Evolutionary conservation across 805 yeast species (phyloP).

Genomic region (Starmerella bacillaris): DNA sequence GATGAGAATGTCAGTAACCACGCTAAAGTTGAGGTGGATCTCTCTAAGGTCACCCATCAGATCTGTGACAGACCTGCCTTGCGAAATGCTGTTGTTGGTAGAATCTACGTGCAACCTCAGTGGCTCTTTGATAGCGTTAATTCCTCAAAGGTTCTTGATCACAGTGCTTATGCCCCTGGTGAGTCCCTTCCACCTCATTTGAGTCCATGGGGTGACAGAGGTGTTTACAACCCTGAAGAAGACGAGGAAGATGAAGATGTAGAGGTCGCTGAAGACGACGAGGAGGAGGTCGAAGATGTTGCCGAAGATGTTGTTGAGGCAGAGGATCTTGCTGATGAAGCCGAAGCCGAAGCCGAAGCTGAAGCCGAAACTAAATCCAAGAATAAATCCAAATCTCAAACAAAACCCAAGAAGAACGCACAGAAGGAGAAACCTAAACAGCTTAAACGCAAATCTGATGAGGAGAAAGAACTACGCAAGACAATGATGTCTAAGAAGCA

Average conservation of each 20-base stretch:
- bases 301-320: slow-evolving; percentile 34
- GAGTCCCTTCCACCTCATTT: slow-evolving; percentile 90
- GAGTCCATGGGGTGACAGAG: slow-evolving; percentile 97
- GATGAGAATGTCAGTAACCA: slow-evolving; percentile 29
- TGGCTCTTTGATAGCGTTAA: slow-evolving; percentile 91
- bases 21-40: slow-evolving; percentile 30
- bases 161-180: slow-evolving; percentile 76
- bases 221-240: slow-evolving; percentile 57
- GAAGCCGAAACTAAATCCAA: slow-evolving; percentile 28
- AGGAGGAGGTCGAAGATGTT: slow-evolving; percentile 34
- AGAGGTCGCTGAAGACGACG: slow-evolving; percentile 27
- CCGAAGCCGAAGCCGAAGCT: slow-evolving; percentile 34
- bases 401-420: slow-evolving; percentile 10
- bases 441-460: slow-evolving; percentile 40
- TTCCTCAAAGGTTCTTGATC: slow-evolving; percentile 55
- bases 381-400: slow-evolving; percentile 30
- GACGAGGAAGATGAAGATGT: slow-evolving; percentile 27
- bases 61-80: slow-evolving; percentile 83
- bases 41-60: slow-evolving; percentile 72
- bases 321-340: slow-evolving; percentile 32
- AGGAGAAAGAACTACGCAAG: slow-evolving; percentile 80
- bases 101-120: slow-evolving; percentile 93
- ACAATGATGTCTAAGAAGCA: slow-evolving; percentile 97
- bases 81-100: slow-evolving; percentile 59
- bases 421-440: slow-evolving; percentile 20